Evolutionary conservation across 2,329 filamentous ascomycete genomes (phyloP).

Genomic region (Exophiala lecanii-corni): DNA sequence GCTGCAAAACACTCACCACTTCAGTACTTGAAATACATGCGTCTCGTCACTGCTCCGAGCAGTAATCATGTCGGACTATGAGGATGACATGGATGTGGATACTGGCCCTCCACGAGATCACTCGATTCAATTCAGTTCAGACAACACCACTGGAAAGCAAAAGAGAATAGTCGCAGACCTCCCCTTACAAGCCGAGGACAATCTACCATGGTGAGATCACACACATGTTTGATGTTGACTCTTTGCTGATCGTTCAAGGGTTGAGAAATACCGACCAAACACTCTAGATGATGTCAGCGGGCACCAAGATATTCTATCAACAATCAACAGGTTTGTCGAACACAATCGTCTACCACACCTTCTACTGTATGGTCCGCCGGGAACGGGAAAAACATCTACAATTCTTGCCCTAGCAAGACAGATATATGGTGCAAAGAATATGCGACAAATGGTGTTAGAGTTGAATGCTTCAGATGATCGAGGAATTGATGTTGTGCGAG

Average conservation of each 20-base stretch:
- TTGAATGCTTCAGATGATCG: conserved; percentile 95
- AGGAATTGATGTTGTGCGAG: conserved; percentile 94
- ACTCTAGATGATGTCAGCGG: conserved; percentile 90
- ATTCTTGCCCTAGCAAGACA: conserved; percentile 86
- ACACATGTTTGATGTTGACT: conserved; percentile 15
- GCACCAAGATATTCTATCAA: conserved; percentile 93
- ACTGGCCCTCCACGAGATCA: conserved; percentile 46
- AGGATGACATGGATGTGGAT: conserved; percentile 68
- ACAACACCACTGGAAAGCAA: conserved; percentile 68
- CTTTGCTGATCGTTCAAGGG: conserved; percentile 50
- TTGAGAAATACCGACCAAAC: conserved; percentile 92
- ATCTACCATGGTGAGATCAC: conserved; percentile 70
- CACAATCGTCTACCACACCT: conserved; percentile 91
- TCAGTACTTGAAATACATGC: too few relatives aligned
- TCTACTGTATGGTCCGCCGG: conserved; percentile 91
- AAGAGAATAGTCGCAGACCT: conserved; percentile 90
- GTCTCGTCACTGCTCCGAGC: too few relatives aligned
- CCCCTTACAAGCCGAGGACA: conserved; percentile 89
- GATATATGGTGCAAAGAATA: conserved; percentile 87
- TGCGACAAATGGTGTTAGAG: conserved; percentile 98
- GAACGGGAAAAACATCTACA: conserved; percentile 96
- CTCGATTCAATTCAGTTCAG: conserved; percentile 65
- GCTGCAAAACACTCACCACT: too few relatives aligned
- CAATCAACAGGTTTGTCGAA: conserved; percentile 96
- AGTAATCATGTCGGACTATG: conserved; percentile 49